These are phyloP conservation scores for Bruguiera hainesii DNA, from an alignment of 441 rosid genomes.

Conservation along the genomic window DNA sequence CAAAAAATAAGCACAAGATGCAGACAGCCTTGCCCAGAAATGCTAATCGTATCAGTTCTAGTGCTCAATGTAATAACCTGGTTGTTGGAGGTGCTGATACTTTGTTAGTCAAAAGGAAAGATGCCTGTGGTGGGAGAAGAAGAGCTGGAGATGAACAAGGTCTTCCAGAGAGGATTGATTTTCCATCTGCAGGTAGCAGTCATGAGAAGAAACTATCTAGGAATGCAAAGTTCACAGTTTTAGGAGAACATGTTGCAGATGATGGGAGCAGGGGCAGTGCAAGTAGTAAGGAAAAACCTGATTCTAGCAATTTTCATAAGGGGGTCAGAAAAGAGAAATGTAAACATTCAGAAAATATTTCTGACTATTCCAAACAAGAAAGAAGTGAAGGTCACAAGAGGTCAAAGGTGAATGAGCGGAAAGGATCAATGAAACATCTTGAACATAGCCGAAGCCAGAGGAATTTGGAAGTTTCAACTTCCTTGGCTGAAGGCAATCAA, in stretches of 20 bases:
- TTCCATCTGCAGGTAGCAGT: slow-evolving; percentile 32
- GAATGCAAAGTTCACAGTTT: slow-evolving; percentile 21
- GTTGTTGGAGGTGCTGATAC: slow-evolving; percentile 27
- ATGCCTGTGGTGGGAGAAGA: slow-evolving; percentile 30
- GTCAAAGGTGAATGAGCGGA: slow-evolving; percentile 21
- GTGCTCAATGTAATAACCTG: slow-evolving; percentile 12
- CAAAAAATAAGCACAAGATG: slow-evolving; percentile 27
- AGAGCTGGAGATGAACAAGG: slow-evolving; percentile 31
- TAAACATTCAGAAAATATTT: slow-evolving; percentile 17
- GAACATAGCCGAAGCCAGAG: slow-evolving; percentile 32
- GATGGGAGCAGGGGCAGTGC: slow-evolving; percentile 33
- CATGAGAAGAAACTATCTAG: slow-evolving; percentile 29
- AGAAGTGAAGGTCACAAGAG: slow-evolving; percentile 22
- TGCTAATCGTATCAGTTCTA: slow-evolving; percentile 21
- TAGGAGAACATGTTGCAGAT: slow-evolving; percentile 17
- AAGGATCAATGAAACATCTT: slow-evolving; percentile 37
- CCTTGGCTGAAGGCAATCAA: slow-evolving; percentile 32
- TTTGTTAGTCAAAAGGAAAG: slow-evolving; percentile 29
- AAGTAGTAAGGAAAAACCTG: slow-evolving; percentile 28
- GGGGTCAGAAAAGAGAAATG: slow-evolving; percentile 26
- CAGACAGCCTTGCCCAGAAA: slow-evolving; percentile 29
- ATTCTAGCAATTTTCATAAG: slow-evolving; percentile 20
- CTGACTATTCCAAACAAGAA: slow-evolving; percentile 23
- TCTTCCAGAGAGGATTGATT: slow-evolving; percentile 27
- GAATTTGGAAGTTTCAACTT: slow-evolving; percentile 26